Percentiles rank a stretch among this genome's conserved stretches.
Evolutionary conservation across 192 early-diverging fungal species (phyloP).

Genomic region (Coemansia sp.): DNA sequence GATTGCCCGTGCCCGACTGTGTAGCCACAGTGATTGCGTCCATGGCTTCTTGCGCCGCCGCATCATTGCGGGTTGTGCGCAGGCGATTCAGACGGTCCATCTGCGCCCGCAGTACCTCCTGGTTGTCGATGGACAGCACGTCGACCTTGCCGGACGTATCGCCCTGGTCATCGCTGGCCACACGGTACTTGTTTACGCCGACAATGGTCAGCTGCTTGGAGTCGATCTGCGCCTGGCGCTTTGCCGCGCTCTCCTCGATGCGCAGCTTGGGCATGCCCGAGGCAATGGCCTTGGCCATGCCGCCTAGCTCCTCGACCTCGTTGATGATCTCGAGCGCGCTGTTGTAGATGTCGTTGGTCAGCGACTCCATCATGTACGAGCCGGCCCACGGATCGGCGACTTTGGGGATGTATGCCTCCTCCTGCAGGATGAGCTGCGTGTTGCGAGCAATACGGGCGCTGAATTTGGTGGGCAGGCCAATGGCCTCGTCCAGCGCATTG

Average conservation of each 20-base stretch:
- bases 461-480: conserved; percentile 79
- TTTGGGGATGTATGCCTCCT: conserved; percentile 80
- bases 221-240: conserved; percentile 83
- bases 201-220: conserved; percentile 82
- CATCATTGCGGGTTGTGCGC: conserved; percentile 52
- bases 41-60: conserved; percentile 50
- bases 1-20: conserved; percentile 60
- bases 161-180: conserved; percentile 58
- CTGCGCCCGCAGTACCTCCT: conserved; percentile 63
- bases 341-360: conserved; percentile 76
- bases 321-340: conserved; percentile 62
- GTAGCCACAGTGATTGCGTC: conserved; percentile 65
- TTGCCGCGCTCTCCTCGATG: conserved; percentile 84
- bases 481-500: conserved; percentile 88
- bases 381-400: conserved; percentile 92
- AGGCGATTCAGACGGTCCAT: conserved; percentile 57
- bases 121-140: conserved; percentile 78
- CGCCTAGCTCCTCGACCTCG: conserved; percentile 79
- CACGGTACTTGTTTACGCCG: conserved; percentile 84
- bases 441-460: conserved; percentile 84
- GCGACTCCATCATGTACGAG: conserved; percentile 88
- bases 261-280: conserved; percentile 83
- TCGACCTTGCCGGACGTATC: conserved; percentile 43
- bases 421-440: conserved; percentile 85
- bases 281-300: conserved; percentile 87